Evolutionary conservation across 2,329 filamentous ascomycete genomes (phyloP).

Genomic region (Aaosphaeria pasadenensis): DNA sequence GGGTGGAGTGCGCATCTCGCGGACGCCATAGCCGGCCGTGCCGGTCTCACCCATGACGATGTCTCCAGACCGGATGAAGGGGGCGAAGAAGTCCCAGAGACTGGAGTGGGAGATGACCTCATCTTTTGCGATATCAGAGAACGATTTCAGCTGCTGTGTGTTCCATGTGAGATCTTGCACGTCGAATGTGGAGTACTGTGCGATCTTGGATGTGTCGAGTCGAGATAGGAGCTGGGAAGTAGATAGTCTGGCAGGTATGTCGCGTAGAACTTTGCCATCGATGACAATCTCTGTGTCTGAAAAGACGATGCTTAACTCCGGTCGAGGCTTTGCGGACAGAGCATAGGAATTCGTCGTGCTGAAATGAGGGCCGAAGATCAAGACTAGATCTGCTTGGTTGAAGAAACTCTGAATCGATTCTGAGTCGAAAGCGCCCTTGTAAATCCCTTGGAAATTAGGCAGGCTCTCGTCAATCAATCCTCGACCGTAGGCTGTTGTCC

Average conservation of each 20-base stretch:
- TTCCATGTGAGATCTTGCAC: not conserved
- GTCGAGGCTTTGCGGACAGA: not conserved
- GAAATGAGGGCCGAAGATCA: constrained; percentile 8
- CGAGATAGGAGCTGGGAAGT: not conserved
- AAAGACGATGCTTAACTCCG: not conserved
- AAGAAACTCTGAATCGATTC: constrained; percentile 6
- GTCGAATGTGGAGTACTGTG: not conserved
- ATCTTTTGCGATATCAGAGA: not conserved
- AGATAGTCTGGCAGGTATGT: not conserved
- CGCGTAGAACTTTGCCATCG: not conserved
- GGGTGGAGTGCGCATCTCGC: not conserved
- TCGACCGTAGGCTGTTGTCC: constrained; percentile 17
- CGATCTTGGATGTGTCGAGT: not conserved
- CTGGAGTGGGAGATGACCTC: constrained; percentile 14
- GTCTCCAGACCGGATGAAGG: constrained; percentile 51
- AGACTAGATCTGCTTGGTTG: constrained; percentile 14
- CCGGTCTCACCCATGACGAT: constrained; percentile 58
- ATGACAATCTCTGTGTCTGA: not conserved
- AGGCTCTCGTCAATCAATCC: constrained; percentile 9
- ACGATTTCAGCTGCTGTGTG: not conserved
- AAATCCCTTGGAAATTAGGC: not conserved
- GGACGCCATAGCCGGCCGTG: constrained; percentile 50
- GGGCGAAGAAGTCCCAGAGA: constrained; percentile 44
- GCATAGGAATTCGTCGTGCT: not conserved
- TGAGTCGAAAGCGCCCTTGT: not conserved